phyloP scores from a whole-genome alignment of 352 stramenopile genomes.

The Globisporangium alternatum region DNA sequence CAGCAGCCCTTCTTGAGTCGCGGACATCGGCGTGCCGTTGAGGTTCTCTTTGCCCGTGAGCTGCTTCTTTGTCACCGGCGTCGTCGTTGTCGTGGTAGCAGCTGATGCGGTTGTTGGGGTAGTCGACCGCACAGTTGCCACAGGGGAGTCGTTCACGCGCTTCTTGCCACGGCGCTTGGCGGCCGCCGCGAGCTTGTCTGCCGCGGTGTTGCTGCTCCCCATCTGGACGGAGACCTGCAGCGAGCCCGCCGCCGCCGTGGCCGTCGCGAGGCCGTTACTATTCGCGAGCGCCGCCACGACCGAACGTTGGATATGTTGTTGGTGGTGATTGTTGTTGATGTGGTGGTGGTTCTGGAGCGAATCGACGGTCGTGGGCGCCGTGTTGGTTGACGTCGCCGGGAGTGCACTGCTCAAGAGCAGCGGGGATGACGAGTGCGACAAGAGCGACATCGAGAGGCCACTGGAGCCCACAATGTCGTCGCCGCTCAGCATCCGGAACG shows the following conservation, averaged over 20 bases:
- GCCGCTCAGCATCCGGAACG: conserved; percentile 57
- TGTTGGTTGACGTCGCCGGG: conserved; percentile 2
- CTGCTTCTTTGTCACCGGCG: conserved; percentile 27
- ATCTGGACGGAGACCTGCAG: conserved; percentile 21
- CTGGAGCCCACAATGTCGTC: conserved; percentile 20
- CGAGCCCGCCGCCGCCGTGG: conserved; percentile 14
- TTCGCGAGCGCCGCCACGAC: neutral
- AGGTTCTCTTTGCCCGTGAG: conserved; percentile 21
- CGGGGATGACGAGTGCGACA: conserved; percentile 23
- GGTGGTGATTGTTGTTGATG: neutral
- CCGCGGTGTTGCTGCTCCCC: neutral
- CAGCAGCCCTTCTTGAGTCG: conserved; percentile 58
- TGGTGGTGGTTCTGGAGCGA: conserved; percentile 13
- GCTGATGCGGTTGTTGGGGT: neutral
- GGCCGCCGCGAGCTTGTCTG: conserved; percentile 11
- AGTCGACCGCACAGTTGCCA: conserved; percentile 12
- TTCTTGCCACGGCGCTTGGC: conserved; percentile 56
- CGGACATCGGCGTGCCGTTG: conserved; percentile 35
- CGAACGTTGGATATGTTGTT: neutral
- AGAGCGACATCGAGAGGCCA: conserved; percentile 36
- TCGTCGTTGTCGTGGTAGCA: conserved; percentile 4
- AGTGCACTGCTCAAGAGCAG: conserved; percentile 11
- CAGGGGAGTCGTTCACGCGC: conserved; percentile 36
- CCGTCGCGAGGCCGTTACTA: conserved; percentile 13
- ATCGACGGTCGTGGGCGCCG: conserved; percentile 12